Evolutionary conservation across 2,329 filamentous ascomycete genomes (phyloP), one percentile per base, ranked within the genome.

Genomic region (Fusarium sp.): DNA sequence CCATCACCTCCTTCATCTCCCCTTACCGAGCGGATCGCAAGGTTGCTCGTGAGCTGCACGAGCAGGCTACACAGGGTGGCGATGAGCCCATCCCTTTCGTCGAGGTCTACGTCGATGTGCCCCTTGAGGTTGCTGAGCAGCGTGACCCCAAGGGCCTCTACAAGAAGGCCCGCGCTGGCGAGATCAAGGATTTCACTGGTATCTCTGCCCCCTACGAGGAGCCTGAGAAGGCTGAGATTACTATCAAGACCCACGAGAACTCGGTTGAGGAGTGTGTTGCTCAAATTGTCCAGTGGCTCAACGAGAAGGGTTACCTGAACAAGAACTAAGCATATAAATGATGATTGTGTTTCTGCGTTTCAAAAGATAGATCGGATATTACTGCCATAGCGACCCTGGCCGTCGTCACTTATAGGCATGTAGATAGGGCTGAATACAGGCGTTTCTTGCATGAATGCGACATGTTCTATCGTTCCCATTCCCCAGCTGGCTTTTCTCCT

Each of bases 141-240:
- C 88, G 95, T 63, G 95, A 99, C 74, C 95, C 95, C 44, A 99
- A 99, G 86, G 95, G 94, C 6, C 80, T 98, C 58, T 99, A 99
- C 81, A 97, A 97, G 84, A 97, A 97, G 86, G 95, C 95, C 11
- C 83, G 94, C 39, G 89, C 91, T 47, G 95, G 95, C 39, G 88
- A 96, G 76, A 98, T 98, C 78, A 95, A 96, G 78, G 92, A 98
- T 69, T 99, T 99, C 75, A 99, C 95, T 2, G 95, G 95, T 52
- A 92, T 98, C 71, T 93, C 89, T 66, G 93, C 94, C 27, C 95
- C 95, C 2, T 99, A 99, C 75, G 95, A 99, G 84, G 91, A 87
- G 60, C 95, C 95, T 6, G 81, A 88, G 75, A 87, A 87, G 55
- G 86, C 95, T 1, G 95, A 99, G 82, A 90, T 99, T 67, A 88